Evolutionary conservation across 371 early-diverging fungal genomes (phyloP).

Genomic region (Apophysomyces variabilis): DNA sequence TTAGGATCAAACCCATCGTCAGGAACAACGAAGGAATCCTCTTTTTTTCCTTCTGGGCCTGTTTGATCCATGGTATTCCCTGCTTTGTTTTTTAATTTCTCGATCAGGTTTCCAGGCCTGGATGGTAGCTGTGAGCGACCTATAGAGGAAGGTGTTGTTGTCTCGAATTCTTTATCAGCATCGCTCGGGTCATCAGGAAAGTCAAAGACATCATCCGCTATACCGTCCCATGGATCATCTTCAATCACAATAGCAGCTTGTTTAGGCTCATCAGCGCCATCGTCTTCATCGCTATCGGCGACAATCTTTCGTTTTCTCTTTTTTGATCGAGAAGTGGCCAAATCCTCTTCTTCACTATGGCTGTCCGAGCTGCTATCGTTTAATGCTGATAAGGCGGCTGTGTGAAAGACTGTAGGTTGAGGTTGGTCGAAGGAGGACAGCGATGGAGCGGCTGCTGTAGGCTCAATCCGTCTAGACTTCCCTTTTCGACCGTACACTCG

Average conservation of each 20-base stretch:
- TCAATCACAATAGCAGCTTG: not conserved
- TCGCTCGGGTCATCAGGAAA: not conserved
- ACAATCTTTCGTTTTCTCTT: constrained; percentile 3
- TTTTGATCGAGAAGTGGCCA: not conserved
- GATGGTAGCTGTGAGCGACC: not conserved
- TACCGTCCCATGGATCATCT: not conserved
- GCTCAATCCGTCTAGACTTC: not conserved
- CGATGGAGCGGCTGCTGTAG: not conserved
- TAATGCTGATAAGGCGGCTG: not conserved
- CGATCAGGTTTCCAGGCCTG: not conserved
- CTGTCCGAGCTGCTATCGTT: not conserved
- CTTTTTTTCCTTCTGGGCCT: not conserved
- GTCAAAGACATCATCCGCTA: not conserved
- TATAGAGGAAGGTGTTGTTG: not conserved
- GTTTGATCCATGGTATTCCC: not conserved
- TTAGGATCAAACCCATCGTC: constrained; percentile 10
- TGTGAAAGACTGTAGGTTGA: not conserved
- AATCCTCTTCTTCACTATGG: not conserved
- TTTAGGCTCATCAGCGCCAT: not conserved
- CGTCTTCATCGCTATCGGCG: constrained; percentile 1
- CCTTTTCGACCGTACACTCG: not conserved
- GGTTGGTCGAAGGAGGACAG: not conserved
- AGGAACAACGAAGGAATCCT: constrained; percentile 7
- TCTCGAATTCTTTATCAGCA: not conserved
- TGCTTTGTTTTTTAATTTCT: not conserved